Evolutionary conservation across 495 filamentous ascomycete species (phyloP), one percentile per base, ranked within the genome.

Genomic region (Aspergillus steynii): DNA sequence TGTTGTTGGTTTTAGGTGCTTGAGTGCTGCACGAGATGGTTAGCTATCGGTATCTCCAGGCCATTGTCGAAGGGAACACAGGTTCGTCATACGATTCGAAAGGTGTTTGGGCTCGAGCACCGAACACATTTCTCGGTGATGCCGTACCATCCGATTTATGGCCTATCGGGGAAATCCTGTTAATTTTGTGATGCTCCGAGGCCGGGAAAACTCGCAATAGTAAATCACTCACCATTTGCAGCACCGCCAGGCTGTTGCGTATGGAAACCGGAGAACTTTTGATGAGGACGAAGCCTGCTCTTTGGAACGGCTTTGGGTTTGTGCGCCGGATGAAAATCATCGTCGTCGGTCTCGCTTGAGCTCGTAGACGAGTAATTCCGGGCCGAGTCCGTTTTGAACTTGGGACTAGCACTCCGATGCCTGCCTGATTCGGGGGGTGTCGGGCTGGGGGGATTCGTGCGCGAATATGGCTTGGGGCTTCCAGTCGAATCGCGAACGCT

Each of bases 241-340:
- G 67, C 50, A 51, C 59, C 70, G 56, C 62, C 65, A 1, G 64
- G 56, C 42, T 65, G 67, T 37, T 59, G 50, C 6, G 56, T 61
- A 62, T 71, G 62, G 50, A 75, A 73, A 55, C 75, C 71, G 46
- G 69, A 26, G 52, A 73, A 77, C 25, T 69, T 76, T 50, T 76
- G 71, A 61, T 75, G 58, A 8, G 71, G 69, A 8, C 69, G 59
- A 4, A 81, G 67, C 59, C 77, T 71, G 59, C 76, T 78, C 63
- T 76, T 80, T 12, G 79, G 79, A 29, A 77, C 70, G 14, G 76
- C 77, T 62, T 77, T 80, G 3, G 78, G 78, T 55, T 75, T 78
- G 34, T 61, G 64, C 7, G 56, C 57, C 27, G 61, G 62, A 31
- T 68, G 60, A 5, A 64, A 63, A 9, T 62, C 55, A 5, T 70